Evolutionary conservation across 345 rosid genomes (phyloP), one percentile per base, ranked within the genome.

Genomic region (Laguncularia racemosa): DNA sequence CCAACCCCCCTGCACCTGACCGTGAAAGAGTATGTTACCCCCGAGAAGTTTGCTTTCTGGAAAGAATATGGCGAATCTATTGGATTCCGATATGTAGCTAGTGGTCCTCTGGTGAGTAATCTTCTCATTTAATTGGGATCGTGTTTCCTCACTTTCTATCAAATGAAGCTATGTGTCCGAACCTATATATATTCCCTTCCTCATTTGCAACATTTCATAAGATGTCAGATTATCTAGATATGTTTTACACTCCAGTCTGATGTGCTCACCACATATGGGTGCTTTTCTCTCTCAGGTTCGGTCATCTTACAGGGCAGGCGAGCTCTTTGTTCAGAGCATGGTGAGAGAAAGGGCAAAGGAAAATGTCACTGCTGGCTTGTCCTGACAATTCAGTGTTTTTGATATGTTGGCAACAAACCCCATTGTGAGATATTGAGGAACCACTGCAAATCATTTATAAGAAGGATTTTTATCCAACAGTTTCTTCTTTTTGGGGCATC

Each of bases 1-100:
- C 96, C 99, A 66, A 93, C 95, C 38, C 97, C 97, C 44, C 67
- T 87, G 47, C 97, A 93, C 73, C 65, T 93, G 80, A 93, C 96
- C 0, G 99, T 93, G 59, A 93, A 90, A 77, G 97, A 93, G 64
- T 93, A 87, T 48, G 91, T 95, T 48, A 76, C 88, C 21, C 99
- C 97, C 2, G 96, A 95, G 76, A 95, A 88, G 64, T 95, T 90
- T 78, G 84, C 73, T 48, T 87, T 72, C 75, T 93, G 97, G 99
- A 93, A 90, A 79, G 84, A 78, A 50, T 89, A 87, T 53, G 97
- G 99, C 64, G 99, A 93, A 74, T 82, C 97, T 14, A 81, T 85
- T 15, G 99, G 99, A 56, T 93, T 93, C 64, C 92, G 90, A 6
- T 93, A 87, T 69, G 92, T 93, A 48, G 96, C 99, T 40, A 93